phyloP scores from a whole-genome alignment of 2,329 filamentous ascomycete species.

The Dryadomyces quercus-mongolicae region DNA sequence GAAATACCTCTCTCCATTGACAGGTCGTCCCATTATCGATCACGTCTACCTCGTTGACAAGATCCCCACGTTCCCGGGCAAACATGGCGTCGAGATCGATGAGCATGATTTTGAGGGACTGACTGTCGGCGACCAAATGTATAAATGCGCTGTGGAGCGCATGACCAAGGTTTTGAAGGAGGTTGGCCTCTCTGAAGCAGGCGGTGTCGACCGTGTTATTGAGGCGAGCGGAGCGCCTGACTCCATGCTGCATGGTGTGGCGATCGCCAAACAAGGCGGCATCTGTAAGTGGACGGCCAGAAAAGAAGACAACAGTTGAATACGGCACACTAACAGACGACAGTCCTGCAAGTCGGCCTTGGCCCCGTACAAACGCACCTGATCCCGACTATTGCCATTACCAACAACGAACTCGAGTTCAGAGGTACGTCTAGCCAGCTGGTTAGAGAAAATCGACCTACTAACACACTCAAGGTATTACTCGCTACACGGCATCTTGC shows the following conservation, averaged over 20 bases:
- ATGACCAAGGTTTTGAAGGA: constrained; percentile 43
- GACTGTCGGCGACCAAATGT: constrained; percentile 4
- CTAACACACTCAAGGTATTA: constrained; percentile 25
- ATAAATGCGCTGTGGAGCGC: background rate
- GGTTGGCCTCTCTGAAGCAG: constrained; percentile 40
- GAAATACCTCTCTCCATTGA: constrained; percentile 25
- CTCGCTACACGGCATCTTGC: constrained; percentile 79
- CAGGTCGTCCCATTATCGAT: constrained; percentile 43
- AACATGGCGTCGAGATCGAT: background rate
- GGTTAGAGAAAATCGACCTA: background rate
- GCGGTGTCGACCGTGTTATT: constrained; percentile 64
- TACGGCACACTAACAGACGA: no score
- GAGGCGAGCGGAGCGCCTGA: constrained; percentile 70
- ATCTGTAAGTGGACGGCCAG: background rate
- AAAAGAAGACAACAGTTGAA: background rate
- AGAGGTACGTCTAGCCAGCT: constrained; percentile 45
- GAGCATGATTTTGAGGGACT: background rate
- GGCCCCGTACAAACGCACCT: constrained; percentile 65
- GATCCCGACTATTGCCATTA: constrained; percentile 85
- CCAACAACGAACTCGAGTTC: constrained; percentile 76
- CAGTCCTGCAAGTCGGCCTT: constrained; percentile 70
- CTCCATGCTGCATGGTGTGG: constrained; percentile 62
- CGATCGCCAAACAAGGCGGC: constrained; percentile 40
- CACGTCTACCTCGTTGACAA: constrained; percentile 54
- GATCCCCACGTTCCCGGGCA: constrained; percentile 41